phyloP scores from a whole-genome alignment of 306 rosid species.

The Vigna radiata region DNA sequence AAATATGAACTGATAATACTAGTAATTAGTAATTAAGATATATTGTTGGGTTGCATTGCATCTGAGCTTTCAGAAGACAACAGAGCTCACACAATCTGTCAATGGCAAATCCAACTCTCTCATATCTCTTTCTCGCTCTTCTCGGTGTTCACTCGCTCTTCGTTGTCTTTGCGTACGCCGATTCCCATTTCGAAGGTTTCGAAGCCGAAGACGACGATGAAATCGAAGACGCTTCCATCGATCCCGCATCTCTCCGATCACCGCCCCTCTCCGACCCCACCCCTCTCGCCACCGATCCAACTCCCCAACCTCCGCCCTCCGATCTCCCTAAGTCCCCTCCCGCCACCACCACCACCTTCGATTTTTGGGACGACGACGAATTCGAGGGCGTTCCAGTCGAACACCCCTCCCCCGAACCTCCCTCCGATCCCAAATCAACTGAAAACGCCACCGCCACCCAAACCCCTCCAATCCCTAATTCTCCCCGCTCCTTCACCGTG shows the following conservation, averaged over 20 bases:
- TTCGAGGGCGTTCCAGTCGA: conserved; percentile 85
- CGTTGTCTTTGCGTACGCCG: conserved; percentile 44
- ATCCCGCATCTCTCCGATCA: conserved; percentile 62
- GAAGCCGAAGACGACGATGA: conserved; percentile 68
- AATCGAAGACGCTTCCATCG: conserved; percentile 59
- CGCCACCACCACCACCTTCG: conserved; percentile 61
- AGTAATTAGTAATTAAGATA: too few relatives aligned
- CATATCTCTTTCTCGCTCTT: neutral
- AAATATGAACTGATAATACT: too few relatives aligned
- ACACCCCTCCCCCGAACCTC: conserved; percentile 26
- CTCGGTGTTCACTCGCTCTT: conserved; percentile 13
- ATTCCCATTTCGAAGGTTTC: conserved; percentile 91
- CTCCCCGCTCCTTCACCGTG: conserved; percentile 52
- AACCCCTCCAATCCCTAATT: neutral
- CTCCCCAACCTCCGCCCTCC: conserved; percentile 48
- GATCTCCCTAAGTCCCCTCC: conserved; percentile 49
- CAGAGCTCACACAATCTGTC: too few relatives aligned
- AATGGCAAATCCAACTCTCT: conserved; percentile 45
- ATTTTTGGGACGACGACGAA: conserved; percentile 95
- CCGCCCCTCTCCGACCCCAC: conserved; percentile 54
- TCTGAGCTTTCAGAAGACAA: too few relatives aligned
- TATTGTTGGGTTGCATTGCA: too few relatives aligned
- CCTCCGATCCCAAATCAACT: conserved; percentile 48
- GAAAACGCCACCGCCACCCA: conserved; percentile 15
- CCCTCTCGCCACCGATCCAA: conserved; percentile 47